phyloP scores from a whole-genome alignment of 78 protist species.

The Speleostelium caveatum region DNA sequence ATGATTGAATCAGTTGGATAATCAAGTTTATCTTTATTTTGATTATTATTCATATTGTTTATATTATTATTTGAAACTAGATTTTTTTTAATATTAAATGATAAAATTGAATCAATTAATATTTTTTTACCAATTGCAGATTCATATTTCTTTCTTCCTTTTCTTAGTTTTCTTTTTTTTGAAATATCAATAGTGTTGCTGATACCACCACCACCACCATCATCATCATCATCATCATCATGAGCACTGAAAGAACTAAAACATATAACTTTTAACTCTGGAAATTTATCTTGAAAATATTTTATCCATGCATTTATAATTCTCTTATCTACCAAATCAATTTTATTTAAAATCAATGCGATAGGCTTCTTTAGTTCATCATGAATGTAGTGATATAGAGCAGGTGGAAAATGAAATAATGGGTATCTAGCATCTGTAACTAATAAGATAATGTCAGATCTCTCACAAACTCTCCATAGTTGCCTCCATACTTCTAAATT shows the following conservation, averaged over 20 bases:
- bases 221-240: neutral
- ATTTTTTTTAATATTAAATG: conserved; percentile 23
- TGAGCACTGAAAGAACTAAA: conserved; percentile 33
- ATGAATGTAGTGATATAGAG: conserved; percentile 70
- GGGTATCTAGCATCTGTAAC: conserved; percentile 91
- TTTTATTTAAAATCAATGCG: conserved; percentile 88
- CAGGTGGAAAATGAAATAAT: conserved; percentile 89
- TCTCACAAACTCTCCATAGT: conserved; percentile 92
- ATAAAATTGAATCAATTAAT: conserved; percentile 20
- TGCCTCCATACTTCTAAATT: conserved; percentile 94
- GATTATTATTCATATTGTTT: neutral
- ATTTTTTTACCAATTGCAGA: conserved; percentile 21
- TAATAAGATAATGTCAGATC: conserved; percentile 84
- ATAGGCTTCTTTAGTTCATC: conserved; percentile 80
- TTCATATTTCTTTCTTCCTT: conserved; percentile 77
- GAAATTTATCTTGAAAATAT: conserved; percentile 49
- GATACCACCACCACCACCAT: neutral
- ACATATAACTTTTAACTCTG: conserved; percentile 21
- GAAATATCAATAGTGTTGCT: conserved; percentile 4
- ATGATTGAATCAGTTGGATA: neutral
- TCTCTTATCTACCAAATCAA: conserved; percentile 79
- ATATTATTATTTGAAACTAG: neutral
- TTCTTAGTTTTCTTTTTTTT: conserved; percentile 36
- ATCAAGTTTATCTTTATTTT: neutral
- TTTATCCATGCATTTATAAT: conserved; percentile 76